Evolutionary conservation across 1,284 basidiomycete species (phyloP), one percentile per base, ranked within the genome.

Genomic region (Irpex rosettiformis): DNA sequence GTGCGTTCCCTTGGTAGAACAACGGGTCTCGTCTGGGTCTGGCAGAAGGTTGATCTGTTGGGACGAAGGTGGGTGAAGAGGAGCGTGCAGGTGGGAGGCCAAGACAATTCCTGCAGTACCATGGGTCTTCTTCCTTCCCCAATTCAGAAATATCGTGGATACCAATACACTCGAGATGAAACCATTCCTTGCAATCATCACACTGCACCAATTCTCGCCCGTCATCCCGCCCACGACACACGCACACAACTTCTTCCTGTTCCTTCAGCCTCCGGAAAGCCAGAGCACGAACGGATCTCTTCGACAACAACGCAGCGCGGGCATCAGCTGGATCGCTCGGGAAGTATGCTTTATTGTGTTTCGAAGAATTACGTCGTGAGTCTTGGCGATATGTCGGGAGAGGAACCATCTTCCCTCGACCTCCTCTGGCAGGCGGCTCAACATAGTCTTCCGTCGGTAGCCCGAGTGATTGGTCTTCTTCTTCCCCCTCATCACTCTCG

Each of bases 151-250:
- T 78, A 65, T 76, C 78, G 57, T 70, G 72, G 63, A 91, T 84
- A 45, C 88, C 88, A 57, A 92, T 84, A 69, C 89, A 92, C 52
- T 82, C 72, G 37, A 90, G 75, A 70, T 92, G 89, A 66, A 87
- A 91, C 90, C 89, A 92, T 22, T 76, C 84, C 65, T 82, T 76
- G 69, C 89, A 92, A 7, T 79, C 77, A 65, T 90, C 88, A 64
- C 89, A 92, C 66, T 91, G 89, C 29, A 92, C 90, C 42, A 89
- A 77, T 57, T 86, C 80, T 25, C 83, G 76, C 0, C 86, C 87
- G 61, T 89, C 85, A 63, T 86, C 85, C 52, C 71, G 75, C 16
- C 84, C 85, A 37, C 75, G 71, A 66, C 89, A 92, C n/a, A 86
- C 75, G 67, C 89, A 92, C 27, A 84, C 65, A 16, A 79, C 71